These are phyloP conservation scores for Exutisphaerella laricina DNA, from an alignment of 2,329 filamentous ascomycete species.

Conservation along the genomic window DNA sequence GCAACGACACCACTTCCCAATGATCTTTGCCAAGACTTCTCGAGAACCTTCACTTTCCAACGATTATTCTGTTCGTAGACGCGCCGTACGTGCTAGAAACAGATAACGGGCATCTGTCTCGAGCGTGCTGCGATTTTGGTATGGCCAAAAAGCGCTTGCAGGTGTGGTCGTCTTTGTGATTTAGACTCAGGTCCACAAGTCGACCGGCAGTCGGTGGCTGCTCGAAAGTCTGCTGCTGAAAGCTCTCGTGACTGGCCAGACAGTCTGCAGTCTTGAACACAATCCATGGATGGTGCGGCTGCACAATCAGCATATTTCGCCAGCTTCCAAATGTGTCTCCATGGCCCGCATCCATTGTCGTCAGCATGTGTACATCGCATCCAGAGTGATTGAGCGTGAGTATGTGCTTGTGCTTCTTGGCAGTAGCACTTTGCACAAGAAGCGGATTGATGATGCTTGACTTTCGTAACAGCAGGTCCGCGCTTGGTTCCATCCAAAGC, in stretches of 20 bases:
- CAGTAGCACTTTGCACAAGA: neutral
- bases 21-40: no score
- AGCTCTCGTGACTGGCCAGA: neutral
- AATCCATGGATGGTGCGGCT: neutral
- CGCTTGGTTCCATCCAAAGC: slow-evolving; percentile 1
- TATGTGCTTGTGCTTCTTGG: slow-evolving; percentile 2
- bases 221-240: neutral
- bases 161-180: no score
- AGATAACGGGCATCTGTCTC: no score
- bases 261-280: neutral
- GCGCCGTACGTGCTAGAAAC: no score
- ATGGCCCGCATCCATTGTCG: neutral
- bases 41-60: no score
- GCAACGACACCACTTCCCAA: no score
- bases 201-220: neutral
- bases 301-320: slow-evolving; percentile 3
- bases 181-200: neutral
- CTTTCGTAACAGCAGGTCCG: neutral
- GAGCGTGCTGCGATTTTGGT: no score
- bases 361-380: neutral
- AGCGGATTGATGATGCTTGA: neutral
- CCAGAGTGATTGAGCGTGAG: slow-evolving; percentile 1
- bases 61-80: no score
- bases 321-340: slow-evolving; percentile 1
- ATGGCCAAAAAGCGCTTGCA: no score